A percentile compares a stretch with the other conserved stretches of the same genome.
phyloP scores from a whole-genome alignment of 2,329 filamentous ascomycete species.

The Xylaria sp. region DNA sequence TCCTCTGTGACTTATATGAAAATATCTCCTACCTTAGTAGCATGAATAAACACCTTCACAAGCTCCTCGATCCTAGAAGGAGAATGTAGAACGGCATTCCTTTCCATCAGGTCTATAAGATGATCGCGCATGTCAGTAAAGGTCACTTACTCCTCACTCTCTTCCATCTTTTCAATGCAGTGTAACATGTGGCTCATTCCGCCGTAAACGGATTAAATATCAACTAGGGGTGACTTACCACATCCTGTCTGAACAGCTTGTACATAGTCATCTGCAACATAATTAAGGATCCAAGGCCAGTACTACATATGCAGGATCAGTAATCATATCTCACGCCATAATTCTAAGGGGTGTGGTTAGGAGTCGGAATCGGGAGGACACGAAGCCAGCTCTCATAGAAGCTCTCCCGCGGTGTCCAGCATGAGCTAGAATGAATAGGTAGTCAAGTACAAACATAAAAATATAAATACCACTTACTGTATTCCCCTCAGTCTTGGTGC shows the following conservation, averaged over 20 bases:
- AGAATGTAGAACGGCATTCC: slow-evolving; percentile 77
- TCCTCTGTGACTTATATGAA: not conserved
- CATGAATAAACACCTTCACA: slow-evolving; percentile 84
- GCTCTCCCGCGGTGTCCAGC: not conserved
- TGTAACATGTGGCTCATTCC: not conserved
- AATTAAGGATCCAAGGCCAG: slow-evolving; percentile 93
- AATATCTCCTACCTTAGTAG: slow-evolving; percentile 74
- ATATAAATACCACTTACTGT: slow-evolving; percentile 44
- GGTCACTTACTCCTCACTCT: not conserved
- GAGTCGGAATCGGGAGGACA: not conserved
- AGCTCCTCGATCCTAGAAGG: slow-evolving; percentile 82
- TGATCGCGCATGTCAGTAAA: slow-evolving; percentile 3
- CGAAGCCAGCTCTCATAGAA: not conserved
- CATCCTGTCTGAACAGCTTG: slow-evolving; percentile 76
- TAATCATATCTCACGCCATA: no score
- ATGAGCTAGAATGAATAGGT: not conserved
- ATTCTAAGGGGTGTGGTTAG: not conserved
- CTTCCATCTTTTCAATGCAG: not conserved
- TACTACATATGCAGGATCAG: slow-evolving; percentile 59
- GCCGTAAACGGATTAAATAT: not conserved
- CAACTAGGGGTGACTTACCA: slow-evolving; percentile 61
- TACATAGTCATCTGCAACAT: slow-evolving; percentile 82
- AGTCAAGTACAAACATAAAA: not conserved
- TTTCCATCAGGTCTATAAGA: slow-evolving; percentile 76
- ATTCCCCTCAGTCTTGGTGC: slow-evolving; percentile 73